phyloP scores from a whole-genome alignment of 2,329 filamentous ascomycete genomes.

The Alternaria arborescens region DNA sequence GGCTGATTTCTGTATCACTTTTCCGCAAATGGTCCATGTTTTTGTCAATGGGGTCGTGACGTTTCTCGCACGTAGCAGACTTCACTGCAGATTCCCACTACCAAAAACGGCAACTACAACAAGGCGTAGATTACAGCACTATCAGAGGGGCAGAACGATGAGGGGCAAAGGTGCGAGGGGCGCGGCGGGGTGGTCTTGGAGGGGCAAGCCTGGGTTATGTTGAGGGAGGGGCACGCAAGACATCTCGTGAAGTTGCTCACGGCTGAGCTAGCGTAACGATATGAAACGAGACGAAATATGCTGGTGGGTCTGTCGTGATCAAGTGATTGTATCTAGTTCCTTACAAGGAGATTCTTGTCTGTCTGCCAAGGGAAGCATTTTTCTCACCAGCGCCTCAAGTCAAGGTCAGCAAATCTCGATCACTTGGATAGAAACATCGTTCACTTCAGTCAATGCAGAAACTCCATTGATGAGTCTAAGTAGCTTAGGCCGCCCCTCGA shows the following conservation, averaged over 20 bases:
- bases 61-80: background rate
- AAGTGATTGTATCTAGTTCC: background rate
- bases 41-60: background rate
- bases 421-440: background rate
- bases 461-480: background rate
- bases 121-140: conserved; percentile 20
- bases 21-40: background rate
- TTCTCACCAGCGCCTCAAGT: background rate
- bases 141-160: conserved; percentile 28
- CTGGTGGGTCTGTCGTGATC: background rate
- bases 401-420: background rate
- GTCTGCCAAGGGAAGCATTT: background rate
- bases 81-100: background rate
- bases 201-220: conserved; percentile 13
- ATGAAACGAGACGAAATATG: background rate
- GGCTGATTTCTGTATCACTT: background rate
- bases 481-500: background rate
- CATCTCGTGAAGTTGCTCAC: background rate
- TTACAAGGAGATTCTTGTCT: background rate
- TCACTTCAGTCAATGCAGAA: background rate
- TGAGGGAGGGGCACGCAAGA: conserved; percentile 3
- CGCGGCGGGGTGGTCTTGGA: conserved; percentile 19
- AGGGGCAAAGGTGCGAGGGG: conserved; percentile 19
- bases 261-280: background rate
- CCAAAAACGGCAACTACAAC: background rate